Evolutionary conservation across 345 rosid species (phyloP).

Genomic region (Excoecaria cochinchinensis): DNA sequence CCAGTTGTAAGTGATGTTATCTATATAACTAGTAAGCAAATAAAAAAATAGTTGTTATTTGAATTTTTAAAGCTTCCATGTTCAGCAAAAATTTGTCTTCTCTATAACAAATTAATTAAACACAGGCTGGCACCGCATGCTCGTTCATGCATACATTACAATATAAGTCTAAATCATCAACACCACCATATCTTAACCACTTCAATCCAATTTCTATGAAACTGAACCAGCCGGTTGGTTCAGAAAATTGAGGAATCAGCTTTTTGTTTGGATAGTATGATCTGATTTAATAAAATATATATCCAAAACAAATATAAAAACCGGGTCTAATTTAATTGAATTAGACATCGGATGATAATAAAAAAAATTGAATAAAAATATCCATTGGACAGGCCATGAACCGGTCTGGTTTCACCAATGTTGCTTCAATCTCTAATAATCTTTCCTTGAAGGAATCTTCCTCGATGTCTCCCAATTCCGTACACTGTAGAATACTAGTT

Average conservation of each 20-base stretch:
- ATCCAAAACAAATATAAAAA: too few relatives aligned
- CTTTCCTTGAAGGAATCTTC: slow-evolving; percentile 30
- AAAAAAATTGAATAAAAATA: too few relatives aligned
- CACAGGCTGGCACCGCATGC: slow-evolving; percentile 32
- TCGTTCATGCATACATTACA: slow-evolving; percentile 31
- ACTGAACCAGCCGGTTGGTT: too few relatives aligned
- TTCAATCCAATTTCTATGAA: background rate
- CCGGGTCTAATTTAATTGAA: too few relatives aligned
- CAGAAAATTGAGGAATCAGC: too few relatives aligned
- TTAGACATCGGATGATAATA: too few relatives aligned
- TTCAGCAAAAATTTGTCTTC: slow-evolving; percentile 13
- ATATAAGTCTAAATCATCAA: slow-evolving; percentile 13
- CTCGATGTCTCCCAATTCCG: slow-evolving; percentile 45
- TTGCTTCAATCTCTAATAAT: too few relatives aligned
- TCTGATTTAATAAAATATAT: too few relatives aligned
- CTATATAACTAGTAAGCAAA: background rate
- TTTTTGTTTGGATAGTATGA: too few relatives aligned
- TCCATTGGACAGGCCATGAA: too few relatives aligned
- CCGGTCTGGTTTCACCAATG: too few relatives aligned
- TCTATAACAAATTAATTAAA: background rate
- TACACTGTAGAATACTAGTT: slow-evolving; percentile 41
- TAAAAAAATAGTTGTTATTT: background rate
- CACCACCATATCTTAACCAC: slow-evolving; percentile 16
- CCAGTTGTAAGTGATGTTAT: slow-evolving; percentile 11
- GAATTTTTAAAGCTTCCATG: slow-evolving; percentile 1